phyloP scores from a whole-genome alignment of 768 basidiomycete species.

The Hygrophorus pudorinus region DNA sequence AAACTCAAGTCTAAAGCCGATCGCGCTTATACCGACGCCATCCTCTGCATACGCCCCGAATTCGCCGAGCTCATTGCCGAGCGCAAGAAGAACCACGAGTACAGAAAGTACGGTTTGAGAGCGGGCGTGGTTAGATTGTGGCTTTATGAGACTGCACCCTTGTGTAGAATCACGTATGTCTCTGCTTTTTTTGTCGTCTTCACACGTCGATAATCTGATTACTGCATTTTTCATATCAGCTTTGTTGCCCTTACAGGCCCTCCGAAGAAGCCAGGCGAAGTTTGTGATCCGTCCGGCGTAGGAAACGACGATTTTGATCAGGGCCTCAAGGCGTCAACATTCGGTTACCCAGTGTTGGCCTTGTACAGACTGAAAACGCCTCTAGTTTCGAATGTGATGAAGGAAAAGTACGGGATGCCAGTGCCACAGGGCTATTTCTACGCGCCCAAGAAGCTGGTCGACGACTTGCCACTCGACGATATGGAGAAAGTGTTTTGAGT shows the following conservation, averaged over 20 bases:
- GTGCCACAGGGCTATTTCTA: slow-evolving; percentile 18
- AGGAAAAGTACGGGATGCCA: slow-evolving; percentile 14
- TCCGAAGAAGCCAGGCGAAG: slow-evolving; percentile 23
- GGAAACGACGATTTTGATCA: slow-evolving; percentile 28
- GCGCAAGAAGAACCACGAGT: slow-evolving; percentile 28
- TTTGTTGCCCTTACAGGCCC: slow-evolving; percentile 17
- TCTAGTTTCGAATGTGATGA: slow-evolving; percentile 13
- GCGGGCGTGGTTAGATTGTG: slow-evolving; percentile 20
- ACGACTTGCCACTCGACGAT: slow-evolving; percentile 15
- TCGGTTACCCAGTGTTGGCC: slow-evolving; percentile 21
- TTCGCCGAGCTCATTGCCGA: slow-evolving; percentile 20
- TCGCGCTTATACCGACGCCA: slow-evolving; percentile 21
- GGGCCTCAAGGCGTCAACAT: slow-evolving; percentile 19
- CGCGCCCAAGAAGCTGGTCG: slow-evolving; percentile 17
- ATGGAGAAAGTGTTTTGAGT: slow-evolving; percentile 18
- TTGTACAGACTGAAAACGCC: slow-evolving; percentile 18
- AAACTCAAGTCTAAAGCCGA: slow-evolving; percentile 9
- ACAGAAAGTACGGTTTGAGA: slow-evolving; percentile 21
- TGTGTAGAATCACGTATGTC: slow-evolving; percentile 21
- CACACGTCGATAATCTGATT: too few relatives aligned
- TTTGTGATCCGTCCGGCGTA: slow-evolving; percentile 20
- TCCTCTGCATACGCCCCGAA: slow-evolving; percentile 23
- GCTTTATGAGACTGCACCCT: slow-evolving; percentile 21
- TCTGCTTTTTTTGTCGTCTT: not conserved
- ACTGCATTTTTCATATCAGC: too few relatives aligned